Evolutionary conservation across 495 filamentous ascomycete genomes (phyloP), one percentile per base, ranked within the genome.

Genomic region (Sordaria brevicollis): DNA sequence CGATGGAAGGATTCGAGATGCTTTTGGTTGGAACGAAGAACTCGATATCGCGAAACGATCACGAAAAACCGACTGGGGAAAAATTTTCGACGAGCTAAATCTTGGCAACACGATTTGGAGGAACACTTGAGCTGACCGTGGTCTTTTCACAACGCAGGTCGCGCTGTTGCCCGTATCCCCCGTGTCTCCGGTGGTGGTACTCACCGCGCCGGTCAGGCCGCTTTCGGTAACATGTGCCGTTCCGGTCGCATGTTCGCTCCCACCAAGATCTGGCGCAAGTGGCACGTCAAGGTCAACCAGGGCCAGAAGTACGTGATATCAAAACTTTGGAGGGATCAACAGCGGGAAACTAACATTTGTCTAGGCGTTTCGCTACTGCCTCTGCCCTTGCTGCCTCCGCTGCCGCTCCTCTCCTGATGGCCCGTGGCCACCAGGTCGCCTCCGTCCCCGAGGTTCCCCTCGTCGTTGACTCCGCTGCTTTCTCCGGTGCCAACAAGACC

Each of bases 181-280:
- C 95, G 95, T 97, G 96, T 99, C 83, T 97, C 94, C 79, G 95
- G 95, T 88, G 95, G 95, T 87, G 95, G 95, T 91, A 99, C 95
- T 81, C 95, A 99, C 89, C 95, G 95, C 88, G 95, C 95, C 81
- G 95, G 95, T 86, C 95, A 99, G 86, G 95, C 95, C 85, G 95
- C 95, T 74, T 99, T 99, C 85, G 95, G 95, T 91, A 99, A 99
- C 90, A 89, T 91, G 93, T 99, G 95, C 86, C 93, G 95, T 83
- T 97, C 94, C 78, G 95, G 95, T 85, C 96, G 95, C 85, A 99
- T 99, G 96, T 99, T 99, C 86, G 95, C 95, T 73, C 95, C 95
- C 74, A 99, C 95, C 84, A 98, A 98, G 90, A 92, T 97, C 86
- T 99, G 95, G 95, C 88, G 95, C 80, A 98, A 97, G 88, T 99